Conservation (phyloP, 257 asterid genomes). For the Osmanthus fragrans region DNA sequence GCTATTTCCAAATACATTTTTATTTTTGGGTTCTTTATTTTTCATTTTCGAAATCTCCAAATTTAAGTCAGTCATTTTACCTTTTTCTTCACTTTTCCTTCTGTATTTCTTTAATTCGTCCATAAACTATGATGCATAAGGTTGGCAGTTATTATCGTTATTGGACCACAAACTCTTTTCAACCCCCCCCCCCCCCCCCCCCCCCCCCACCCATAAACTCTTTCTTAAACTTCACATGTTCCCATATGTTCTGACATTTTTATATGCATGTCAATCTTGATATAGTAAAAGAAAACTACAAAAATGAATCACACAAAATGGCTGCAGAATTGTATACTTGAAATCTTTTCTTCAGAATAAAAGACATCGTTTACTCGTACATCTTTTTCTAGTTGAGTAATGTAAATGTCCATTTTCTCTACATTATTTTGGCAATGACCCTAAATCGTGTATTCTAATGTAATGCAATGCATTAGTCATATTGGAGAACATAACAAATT, state of each 20-base stretch:
- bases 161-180: neutral
- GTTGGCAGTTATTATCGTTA: neutral
- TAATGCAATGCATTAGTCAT: no score
- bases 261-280: neutral
- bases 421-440: no score
- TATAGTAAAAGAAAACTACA: neutral
- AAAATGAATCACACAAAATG: no score
- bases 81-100: neutral
- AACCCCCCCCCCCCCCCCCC: no score
- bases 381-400: no score
- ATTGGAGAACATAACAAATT: no score
- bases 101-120: neutral
- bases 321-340: no score
- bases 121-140: no score
- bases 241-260: neutral
- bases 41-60: neutral
- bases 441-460: no score
- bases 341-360: no score
- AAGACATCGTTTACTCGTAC: no score
- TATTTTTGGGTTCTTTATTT: neutral
- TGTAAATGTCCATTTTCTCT: no score
- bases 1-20: constrained; percentile 18
- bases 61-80: neutral
- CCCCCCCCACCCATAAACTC: neutral
- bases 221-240: neutral